phyloP scores from a whole-genome alignment of 2,329 filamentous ascomycete genomes.

The Reticulascus tulasneorum region DNA sequence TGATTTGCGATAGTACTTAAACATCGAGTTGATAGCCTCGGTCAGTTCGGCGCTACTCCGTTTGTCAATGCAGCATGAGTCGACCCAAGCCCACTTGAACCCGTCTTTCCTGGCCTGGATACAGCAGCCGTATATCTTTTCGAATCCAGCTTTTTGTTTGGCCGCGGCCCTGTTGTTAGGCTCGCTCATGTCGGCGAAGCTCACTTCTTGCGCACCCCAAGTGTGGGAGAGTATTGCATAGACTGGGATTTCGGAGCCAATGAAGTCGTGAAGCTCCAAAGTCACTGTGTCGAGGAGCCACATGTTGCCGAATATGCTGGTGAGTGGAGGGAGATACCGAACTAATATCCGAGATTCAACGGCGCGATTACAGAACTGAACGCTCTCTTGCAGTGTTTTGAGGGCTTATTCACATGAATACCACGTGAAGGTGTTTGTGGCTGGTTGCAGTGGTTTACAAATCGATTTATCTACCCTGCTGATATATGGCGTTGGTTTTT shows the following conservation, averaged over 20 bases:
- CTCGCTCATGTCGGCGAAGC: too few relatives aligned
- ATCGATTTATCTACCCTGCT: too few relatives aligned
- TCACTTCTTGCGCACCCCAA: slow-evolving; percentile 14
- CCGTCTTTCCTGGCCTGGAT: slow-evolving; percentile 9
- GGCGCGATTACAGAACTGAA: too few relatives aligned
- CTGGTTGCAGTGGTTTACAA: too few relatives aligned
- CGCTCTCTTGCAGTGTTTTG: too few relatives aligned
- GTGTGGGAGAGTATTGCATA: slow-evolving; percentile 19
- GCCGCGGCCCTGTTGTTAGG: too few relatives aligned
- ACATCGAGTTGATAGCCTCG: slow-evolving; percentile 18
- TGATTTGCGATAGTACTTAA: slow-evolving; percentile 14
- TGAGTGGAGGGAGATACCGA: too few relatives aligned
- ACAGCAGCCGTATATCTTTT: slow-evolving; percentile 15
- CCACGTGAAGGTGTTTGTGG: too few relatives aligned
- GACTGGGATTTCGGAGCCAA: not conserved
- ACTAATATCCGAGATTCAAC: too few relatives aligned
- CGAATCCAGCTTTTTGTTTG: slow-evolving; percentile 6
- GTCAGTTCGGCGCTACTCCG: slow-evolving; percentile 11
- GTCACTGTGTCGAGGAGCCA: not conserved
- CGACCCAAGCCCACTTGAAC: slow-evolving; percentile 12
- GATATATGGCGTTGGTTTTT: too few relatives aligned
- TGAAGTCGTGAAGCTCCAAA: not conserved
- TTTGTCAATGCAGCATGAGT: slow-evolving; percentile 16
- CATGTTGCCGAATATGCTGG: too few relatives aligned
- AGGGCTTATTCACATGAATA: too few relatives aligned